Evolutionary conservation across 139 green algal species (phyloP), one percentile per base, ranked within the genome.

Genomic region (Auxenochlorella pyrenoidosa): DNA sequence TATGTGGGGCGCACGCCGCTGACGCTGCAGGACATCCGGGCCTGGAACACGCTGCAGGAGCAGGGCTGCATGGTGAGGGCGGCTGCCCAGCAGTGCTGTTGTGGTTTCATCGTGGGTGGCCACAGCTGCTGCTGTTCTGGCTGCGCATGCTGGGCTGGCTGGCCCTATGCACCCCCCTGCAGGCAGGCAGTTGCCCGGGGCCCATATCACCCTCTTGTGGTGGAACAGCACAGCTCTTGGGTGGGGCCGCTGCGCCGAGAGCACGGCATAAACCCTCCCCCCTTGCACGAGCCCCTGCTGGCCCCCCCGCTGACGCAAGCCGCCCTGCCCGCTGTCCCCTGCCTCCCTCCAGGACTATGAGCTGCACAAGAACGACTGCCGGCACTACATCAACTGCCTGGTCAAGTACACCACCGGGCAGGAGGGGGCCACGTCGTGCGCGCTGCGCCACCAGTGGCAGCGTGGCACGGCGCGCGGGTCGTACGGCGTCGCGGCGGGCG

Each of bases 371-470:
- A 92, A 94, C 59, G 93, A 95, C 84, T 95, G 93, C 91, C 91
- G 93, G 47, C 93, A 95, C 84, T 95, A 95, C 82, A 90, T 92
- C 32, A 95, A 95, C 86, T 91, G 79, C 36, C 84, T 95, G 34
- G 93, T 95, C 38, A 75, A 91, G 72, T 95, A 93, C 80, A 90
- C 93, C 10, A 95, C 93, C 2, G 93, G 93, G 3, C 75, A 15
- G 34, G 93, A 95, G 54, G 51, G 68, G 38, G 89, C 87, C 47
- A 82, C 75, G 68, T 88, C 72, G 5, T 71, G 36, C 32, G 78
- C 40, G 41, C 70, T 88, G 66, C 32, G 34, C 34, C 41, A 78
- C 47, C 82, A 88, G 59, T 84, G 44, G 79, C 34, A 34, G 1
- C 51, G 36, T 28, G 85, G 58, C 24, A 63, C 34, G 22, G 0